These are phyloP conservation scores for Phytophthora constricta DNA, from an alignment of 352 stramenopile species.

Conservation along the genomic window DNA sequence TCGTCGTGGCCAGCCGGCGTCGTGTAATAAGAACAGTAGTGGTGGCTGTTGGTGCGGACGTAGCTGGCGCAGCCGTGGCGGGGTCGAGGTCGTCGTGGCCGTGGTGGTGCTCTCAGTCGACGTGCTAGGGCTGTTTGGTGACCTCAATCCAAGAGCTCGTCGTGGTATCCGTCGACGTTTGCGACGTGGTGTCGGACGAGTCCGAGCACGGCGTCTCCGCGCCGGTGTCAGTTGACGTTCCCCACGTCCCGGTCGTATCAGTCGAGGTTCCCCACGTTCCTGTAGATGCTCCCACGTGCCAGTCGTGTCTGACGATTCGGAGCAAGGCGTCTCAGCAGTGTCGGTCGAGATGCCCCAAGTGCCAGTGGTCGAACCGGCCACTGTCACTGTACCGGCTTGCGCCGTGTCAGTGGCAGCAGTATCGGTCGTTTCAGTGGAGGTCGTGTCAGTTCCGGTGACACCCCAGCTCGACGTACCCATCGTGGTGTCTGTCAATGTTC, in stretches of 20 bases:
- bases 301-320: no score
- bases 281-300: no score
- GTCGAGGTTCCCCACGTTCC: no score
- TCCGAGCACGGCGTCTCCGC: not conserved
- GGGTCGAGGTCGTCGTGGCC: not conserved
- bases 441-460: no score
- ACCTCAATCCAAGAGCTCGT: constrained; percentile 28
- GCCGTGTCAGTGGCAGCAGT: not conserved
- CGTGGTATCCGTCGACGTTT: not conserved
- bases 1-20: constrained; percentile 2
- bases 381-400: constrained; percentile 14
- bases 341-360: not conserved
- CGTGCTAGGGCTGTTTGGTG: constrained; percentile 27
- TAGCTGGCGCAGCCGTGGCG: constrained; percentile 6
- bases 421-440: no score
- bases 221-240: no score
- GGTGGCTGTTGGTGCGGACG: not conserved
- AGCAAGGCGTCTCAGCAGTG: no score
- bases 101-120: constrained; percentile 14
- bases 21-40: not conserved
- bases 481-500: no score
- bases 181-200: not conserved
- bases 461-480: no score
- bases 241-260: not conserved
- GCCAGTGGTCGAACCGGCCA: constrained; percentile 6